Evolutionary conservation across 345 rosid species (phyloP).

Genomic region (Syzygium aqueum): DNA sequence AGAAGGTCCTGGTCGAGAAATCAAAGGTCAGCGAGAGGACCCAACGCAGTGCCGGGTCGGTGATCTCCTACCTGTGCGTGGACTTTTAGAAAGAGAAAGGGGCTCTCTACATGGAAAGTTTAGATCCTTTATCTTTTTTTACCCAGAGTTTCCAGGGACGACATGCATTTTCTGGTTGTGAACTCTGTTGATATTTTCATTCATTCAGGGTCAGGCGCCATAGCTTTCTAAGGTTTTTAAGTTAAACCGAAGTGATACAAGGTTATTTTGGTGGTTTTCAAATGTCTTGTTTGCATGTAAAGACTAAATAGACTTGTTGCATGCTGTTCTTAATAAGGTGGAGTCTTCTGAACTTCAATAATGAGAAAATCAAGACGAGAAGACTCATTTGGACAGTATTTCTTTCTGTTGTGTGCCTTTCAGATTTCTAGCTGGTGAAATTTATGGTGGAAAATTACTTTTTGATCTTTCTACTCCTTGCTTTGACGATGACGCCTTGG

Average conservation of each 20-base stretch:
- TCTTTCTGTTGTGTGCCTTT: background rate
- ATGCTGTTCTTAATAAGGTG: background rate
- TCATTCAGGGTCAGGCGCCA: background rate
- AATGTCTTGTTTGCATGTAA: background rate
- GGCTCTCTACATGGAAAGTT: background rate
- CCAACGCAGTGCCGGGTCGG: constrained; percentile 60
- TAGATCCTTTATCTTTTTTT: background rate
- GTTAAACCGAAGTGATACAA: background rate
- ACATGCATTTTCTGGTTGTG: background rate
- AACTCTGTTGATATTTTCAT: background rate
- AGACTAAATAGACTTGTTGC: background rate
- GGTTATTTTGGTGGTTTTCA: background rate
- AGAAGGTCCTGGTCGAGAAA: constrained; percentile 79
- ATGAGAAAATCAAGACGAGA: background rate
- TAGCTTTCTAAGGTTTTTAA: background rate
- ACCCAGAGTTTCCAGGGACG: background rate
- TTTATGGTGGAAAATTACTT: rapidly evolving
- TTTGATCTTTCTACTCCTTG: background rate
- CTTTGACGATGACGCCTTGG: background rate
- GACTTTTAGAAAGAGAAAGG: constrained; percentile 35
- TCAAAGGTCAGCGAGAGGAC: constrained; percentile 86
- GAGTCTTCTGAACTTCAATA: background rate
- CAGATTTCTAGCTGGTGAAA: background rate
- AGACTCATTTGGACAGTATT: background rate
- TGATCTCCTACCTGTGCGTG: constrained; percentile 63